Evolutionary conservation across 257 asterid genomes (phyloP), one percentile per base, ranked within the genome.

Genomic region (Fraxinus americana): DNA sequence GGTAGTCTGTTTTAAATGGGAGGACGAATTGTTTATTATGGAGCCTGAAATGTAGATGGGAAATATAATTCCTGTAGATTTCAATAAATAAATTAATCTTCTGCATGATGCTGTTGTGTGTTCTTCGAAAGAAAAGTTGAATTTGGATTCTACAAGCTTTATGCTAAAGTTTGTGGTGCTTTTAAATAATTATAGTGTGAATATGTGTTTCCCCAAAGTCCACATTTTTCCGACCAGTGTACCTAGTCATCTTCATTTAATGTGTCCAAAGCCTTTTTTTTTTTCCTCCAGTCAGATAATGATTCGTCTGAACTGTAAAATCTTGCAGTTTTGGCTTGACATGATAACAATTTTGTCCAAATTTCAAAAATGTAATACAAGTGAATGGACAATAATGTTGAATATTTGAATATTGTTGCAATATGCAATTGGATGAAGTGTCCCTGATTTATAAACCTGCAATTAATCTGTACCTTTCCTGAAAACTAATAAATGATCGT

Each of bases 381-480:
- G 30, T n/a, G 2, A 59, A 59, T 59, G 27, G 30, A 59, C 27
- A 59, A 14, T 59, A 21, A 59, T 59, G 27, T 59, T 19, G 30
- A 19, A 25, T 7, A 59, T 59, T 21, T 59, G 2, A 21, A 59
- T 59, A 59, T 21, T 59, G 3, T 59, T 59, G 61, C 29, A 19
- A 59, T 59, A 59, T 59, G 30, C 67, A 59, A 8, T 59, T 59
- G 67, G 67, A n/a, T n/a, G 67, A 59, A 59, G 30, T 59, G 13
- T 59, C 6, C 30, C 67, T 59, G 67, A 39, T 39, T 39, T 39
- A 39, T 39, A 50, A 50, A 50, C 21, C 59, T 12, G 21, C 59
- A 50, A 13, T 16, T 0, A 13, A 50, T 50, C 59, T 17, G 70
- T 87, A 82, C 81, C 90, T 76, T 76, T 93, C 75, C 79, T 81